Evolutionary conservation across 176 grass and related monocot genomes (phyloP).

Genomic region (Otatea glauca): DNA sequence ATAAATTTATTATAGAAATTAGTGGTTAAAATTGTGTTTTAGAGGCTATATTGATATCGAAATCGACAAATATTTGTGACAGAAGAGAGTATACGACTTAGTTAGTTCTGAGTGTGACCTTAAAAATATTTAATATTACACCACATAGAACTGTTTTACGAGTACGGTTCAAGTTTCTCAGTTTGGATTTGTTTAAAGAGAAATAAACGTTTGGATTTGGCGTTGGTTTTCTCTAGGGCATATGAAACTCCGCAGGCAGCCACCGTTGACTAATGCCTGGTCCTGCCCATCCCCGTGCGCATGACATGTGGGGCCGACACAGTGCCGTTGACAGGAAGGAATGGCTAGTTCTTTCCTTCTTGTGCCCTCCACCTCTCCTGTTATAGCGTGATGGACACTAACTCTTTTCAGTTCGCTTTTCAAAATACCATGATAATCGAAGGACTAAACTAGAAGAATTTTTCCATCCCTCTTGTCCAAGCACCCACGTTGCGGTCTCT

Average conservation of each 20-base stretch:
- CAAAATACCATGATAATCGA: too few relatives aligned
- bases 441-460: neutral
- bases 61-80: too few relatives aligned
- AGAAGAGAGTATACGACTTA: too few relatives aligned
- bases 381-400: too few relatives aligned
- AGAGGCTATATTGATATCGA: too few relatives aligned
- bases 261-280: neutral
- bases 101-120: too few relatives aligned
- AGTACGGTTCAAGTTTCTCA: neutral
- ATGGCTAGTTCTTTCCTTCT: neutral
- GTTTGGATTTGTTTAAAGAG: neutral
- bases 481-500: too few relatives aligned
- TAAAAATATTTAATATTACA: too few relatives aligned
- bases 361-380: neutral
- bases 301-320: neutral
- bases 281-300: neutral
- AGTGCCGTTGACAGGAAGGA: neutral
- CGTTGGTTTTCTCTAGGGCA: neutral
- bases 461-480: too few relatives aligned
- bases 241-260: neutral
- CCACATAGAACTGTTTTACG: neutral
- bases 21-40: too few relatives aligned
- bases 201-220: neutral
- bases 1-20: too few relatives aligned
- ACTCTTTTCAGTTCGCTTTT: too few relatives aligned